Percentiles rank a stretch among this genome's conserved stretches.
Conservation (phyloP, 2,329 filamentous ascomycete species). For the Fusarium duplospermum region DNA sequence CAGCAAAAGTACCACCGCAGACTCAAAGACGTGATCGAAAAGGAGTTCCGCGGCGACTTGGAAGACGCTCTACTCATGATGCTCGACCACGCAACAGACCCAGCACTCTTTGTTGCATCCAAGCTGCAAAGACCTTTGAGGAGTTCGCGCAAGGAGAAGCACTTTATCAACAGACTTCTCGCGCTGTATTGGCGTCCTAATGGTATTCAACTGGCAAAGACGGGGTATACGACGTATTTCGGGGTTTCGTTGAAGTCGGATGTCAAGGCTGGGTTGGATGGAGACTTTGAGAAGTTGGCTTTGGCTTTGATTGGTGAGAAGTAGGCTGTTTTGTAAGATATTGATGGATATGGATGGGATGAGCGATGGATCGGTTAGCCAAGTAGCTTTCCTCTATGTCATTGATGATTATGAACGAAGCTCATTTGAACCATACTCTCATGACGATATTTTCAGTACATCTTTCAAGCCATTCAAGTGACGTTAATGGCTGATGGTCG, state of each 20-base stretch:
- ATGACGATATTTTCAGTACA: too few relatives aligned
- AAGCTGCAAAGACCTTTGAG: slow-evolving; percentile 42
- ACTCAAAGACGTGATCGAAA: slow-evolving; percentile 49
- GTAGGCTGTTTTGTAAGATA: slow-evolving; percentile 6
- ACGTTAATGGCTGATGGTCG: background rate
- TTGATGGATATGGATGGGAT: background rate
- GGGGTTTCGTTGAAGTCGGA: slow-evolving; percentile 59
- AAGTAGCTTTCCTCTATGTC: background rate
- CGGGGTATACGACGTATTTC: slow-evolving; percentile 68
- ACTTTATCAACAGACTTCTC: slow-evolving; percentile 49
- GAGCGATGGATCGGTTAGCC: background rate
- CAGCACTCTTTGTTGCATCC: slow-evolving; percentile 41
- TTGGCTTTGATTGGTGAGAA: slow-evolving; percentile 46
- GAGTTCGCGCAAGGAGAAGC: slow-evolving; percentile 45
- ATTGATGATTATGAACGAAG: background rate
- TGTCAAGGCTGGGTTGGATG: slow-evolving; percentile 44
- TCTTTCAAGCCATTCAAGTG: background rate
- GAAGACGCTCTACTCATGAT: slow-evolving; percentile 49
- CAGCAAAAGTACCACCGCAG: slow-evolving; percentile 48
- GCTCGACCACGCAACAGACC: slow-evolving; percentile 39
- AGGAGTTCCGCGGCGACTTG: slow-evolving; percentile 51
- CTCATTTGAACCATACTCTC: background rate
- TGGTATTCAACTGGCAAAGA: slow-evolving; percentile 56
- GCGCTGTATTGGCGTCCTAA: slow-evolving; percentile 48
- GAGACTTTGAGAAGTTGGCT: slow-evolving; percentile 46